phyloP scores from a whole-genome alignment of 2,329 filamentous ascomycete species.

The Phaeosphaeria sp. region DNA sequence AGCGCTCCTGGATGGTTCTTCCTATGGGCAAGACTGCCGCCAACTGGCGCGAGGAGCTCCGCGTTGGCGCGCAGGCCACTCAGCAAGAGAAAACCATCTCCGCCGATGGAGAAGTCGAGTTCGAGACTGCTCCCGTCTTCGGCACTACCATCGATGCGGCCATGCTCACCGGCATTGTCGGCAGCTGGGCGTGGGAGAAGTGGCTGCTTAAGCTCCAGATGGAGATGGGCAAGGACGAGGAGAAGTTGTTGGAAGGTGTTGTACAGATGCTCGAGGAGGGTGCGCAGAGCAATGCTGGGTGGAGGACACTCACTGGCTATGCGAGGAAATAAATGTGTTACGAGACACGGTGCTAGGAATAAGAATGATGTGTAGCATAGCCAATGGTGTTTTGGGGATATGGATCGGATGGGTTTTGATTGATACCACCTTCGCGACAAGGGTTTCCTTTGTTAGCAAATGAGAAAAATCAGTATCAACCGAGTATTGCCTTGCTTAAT shows the following conservation, averaged over 20 bases:
- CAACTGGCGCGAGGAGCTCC: slow-evolving; percentile 46
- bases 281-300: slow-evolving; percentile 62
- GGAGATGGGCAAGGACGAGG: slow-evolving; percentile 76
- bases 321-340: slow-evolving; percentile 44
- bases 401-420: slow-evolving; percentile 15
- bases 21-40: slow-evolving; percentile 70
- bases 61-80: slow-evolving; percentile 39
- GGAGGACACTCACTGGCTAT: slow-evolving; percentile 65
- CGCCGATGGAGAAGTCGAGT: slow-evolving; percentile 40
- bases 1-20: slow-evolving; percentile 86
- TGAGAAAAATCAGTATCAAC: slow-evolving; percentile 22
- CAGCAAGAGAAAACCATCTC: slow-evolving; percentile 46
- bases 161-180: slow-evolving; percentile 79
- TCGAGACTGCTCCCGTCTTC: slow-evolving; percentile 34
- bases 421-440: slow-evolving; percentile 37
- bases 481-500: neutral
- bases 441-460: slow-evolving; percentile 29
- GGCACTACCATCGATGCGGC: slow-evolving; percentile 70
- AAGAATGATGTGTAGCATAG: neutral
- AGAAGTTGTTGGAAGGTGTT: slow-evolving; percentile 61
- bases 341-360: slow-evolving; percentile 8
- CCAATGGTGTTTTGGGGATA: slow-evolving; percentile 1
- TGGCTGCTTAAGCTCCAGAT: slow-evolving; percentile 90
- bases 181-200: slow-evolving; percentile 92
- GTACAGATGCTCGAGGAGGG: slow-evolving; percentile 66